Percentiles rank a stretch among this genome's conserved stretches.
phyloP scores from a whole-genome alignment of 2,329 filamentous ascomycete species.

The Fusarium sp. region DNA sequence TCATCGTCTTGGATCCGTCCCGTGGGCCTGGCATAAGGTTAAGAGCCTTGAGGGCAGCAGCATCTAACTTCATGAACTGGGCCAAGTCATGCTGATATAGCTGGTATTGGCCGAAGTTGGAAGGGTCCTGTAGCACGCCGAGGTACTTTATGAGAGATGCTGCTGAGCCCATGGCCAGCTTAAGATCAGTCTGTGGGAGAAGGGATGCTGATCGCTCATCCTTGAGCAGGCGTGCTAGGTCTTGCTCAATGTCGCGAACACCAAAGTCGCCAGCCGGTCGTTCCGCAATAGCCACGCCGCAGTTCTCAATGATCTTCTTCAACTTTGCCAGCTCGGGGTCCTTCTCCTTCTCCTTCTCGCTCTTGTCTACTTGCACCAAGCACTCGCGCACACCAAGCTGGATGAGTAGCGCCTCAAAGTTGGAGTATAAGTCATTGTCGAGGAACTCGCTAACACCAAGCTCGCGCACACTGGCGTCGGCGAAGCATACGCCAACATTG shows the following conservation, averaged over 20 bases:
- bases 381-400: slow-evolving; percentile 97
- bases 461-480: slow-evolving; percentile 94
- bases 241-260: slow-evolving; percentile 93
- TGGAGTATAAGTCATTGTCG: slow-evolving; percentile 98
- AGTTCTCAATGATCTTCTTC: slow-evolving; percentile 88
- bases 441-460: slow-evolving; percentile 97
- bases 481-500: slow-evolving; percentile 94
- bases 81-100: slow-evolving; percentile 96
- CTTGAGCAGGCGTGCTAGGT: slow-evolving; percentile 85
- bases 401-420: slow-evolving; percentile 95
- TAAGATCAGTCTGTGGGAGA: slow-evolving; percentile 90
- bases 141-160: slow-evolving; percentile 95
- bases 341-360: slow-evolving; percentile 86
- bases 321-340: slow-evolving; percentile 91
- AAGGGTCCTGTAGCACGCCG: slow-evolving; percentile 86
- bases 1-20: slow-evolving; percentile 98
- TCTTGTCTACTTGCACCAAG: slow-evolving; percentile 80
- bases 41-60: slow-evolving; percentile 89
- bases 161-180: slow-evolving; percentile 94
- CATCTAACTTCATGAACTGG: slow-evolving; percentile 98
- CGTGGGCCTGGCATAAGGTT: slow-evolving; percentile 97
- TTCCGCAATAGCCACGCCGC: slow-evolving; percentile 89
- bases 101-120: slow-evolving; percentile 97
- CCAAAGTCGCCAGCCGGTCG: slow-evolving; percentile 81
- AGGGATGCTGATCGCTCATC: slow-evolving; percentile 82